Base-by-base conservation (phyloP, 805 yeast species). In the Kodamaea jinghongensis region DNA sequence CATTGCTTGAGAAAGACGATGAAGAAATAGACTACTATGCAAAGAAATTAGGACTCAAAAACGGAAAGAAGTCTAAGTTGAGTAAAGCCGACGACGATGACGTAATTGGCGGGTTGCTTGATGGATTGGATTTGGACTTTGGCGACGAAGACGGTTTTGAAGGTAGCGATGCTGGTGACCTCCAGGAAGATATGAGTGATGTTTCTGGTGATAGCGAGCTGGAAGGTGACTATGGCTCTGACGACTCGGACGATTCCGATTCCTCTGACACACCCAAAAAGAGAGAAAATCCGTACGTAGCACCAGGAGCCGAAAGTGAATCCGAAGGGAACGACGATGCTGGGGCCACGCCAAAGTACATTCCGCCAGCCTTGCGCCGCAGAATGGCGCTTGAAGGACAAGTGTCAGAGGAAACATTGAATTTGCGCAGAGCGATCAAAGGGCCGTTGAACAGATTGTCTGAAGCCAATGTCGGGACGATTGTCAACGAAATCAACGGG, bases 391-490 rank as follows among this genome's bases (percentile, higher is more conserved):
- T 73, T 43, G 73, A 70, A 35, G 41, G 65, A 14, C 69, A 65
- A 2, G 52, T 46, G 2, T 60, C 71, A 1, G 55, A 56, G 12
- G 79, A 73, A 39, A 55, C 69, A 6, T 36, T 65, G 2, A 75
- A 70, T 27, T 63, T 90, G 27, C 73, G 75, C 39, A 78, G 80
- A 50, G 65, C 78, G 4, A 74, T 90, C 34, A 93, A 89, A 52
- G 90, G 97, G 43, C 79, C 88, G 1, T 67, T 93, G 52, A 93
- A 93, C 59, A 83, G 81, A 59, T 71, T 93, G n/a, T 85, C 96
- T 1, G 98, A 91, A 51, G 80, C 95, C 1, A 93, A 90, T 46
- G 69, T 90, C 20, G 67, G 76, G 9, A 67, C 81, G 2, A 86
- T 90, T 38, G 79, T 85, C 14, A 73, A 76, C 43, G 87, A 86